phyloP scores from a whole-genome alignment of 306 rosid genomes.

The Phaseolus lunatus region DNA sequence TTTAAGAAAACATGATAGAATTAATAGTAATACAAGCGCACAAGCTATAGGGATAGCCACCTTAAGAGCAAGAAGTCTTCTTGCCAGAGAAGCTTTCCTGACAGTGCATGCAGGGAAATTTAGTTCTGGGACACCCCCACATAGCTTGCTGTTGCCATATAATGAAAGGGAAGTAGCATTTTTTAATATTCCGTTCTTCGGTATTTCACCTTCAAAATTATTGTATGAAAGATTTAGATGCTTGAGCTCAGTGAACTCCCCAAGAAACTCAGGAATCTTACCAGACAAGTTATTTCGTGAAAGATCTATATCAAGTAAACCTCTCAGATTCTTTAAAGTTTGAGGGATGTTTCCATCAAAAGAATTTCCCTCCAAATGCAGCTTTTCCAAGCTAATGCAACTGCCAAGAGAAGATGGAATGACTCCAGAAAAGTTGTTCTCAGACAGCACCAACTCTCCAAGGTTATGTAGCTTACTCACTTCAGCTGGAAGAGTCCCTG shows the following conservation, averaged over 20 bases:
- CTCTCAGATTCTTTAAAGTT: constrained; percentile 45
- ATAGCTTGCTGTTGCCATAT: constrained; percentile 45
- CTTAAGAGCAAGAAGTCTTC: constrained; percentile 34
- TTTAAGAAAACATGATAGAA: constrained; percentile 39
- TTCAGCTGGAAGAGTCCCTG: constrained; percentile 50
- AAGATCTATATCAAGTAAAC: constrained; percentile 47
- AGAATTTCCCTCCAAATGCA: constrained; percentile 51
- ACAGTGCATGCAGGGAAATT: constrained; percentile 43
- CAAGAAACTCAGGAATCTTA: constrained; percentile 49
- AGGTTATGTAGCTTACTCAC: constrained; percentile 41
- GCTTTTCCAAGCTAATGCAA: constrained; percentile 43
- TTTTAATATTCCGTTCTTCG: constrained; percentile 45
- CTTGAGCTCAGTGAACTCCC: constrained; percentile 32
- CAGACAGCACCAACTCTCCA: constrained; percentile 42
- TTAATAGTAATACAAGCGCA: constrained; percentile 25
- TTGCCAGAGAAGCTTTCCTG: background rate
- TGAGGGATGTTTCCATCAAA: constrained; percentile 50
- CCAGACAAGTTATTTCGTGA: constrained; percentile 50
- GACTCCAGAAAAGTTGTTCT: constrained; percentile 47
- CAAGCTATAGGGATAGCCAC: constrained; percentile 34
- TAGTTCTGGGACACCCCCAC: constrained; percentile 51
- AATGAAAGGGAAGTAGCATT: constrained; percentile 44
- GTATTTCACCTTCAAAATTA: constrained; percentile 50
- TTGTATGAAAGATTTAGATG: constrained; percentile 52
- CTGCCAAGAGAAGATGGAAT: constrained; percentile 50